These are phyloP conservation scores for Coniochaeta pulveracea DNA, from an alignment of 2,329 filamentous ascomycete species.

Conservation along the genomic window DNA sequence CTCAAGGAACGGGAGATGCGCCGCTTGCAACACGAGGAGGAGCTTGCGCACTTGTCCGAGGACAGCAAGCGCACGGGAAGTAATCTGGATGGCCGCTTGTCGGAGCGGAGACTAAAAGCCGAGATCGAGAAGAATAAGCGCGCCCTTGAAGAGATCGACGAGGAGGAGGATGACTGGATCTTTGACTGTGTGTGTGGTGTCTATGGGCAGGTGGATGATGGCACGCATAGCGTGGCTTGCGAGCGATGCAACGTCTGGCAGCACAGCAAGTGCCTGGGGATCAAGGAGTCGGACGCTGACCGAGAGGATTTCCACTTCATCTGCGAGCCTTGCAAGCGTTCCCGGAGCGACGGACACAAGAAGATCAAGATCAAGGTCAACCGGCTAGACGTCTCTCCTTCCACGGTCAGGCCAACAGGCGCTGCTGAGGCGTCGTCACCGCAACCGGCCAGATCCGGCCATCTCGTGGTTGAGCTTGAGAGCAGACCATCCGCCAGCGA, in stretches of 20 bases:
- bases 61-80: conserved; percentile 47
- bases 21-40: conserved; percentile 73
- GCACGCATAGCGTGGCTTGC: conserved; percentile 85
- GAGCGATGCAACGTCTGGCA: conserved; percentile 95
- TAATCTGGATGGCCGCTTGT: conserved; percentile 49
- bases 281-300: conserved; percentile 70
- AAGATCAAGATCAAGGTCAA: conserved; percentile 43
- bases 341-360: conserved; percentile 42
- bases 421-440: conserved; percentile 5
- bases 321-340: conserved; percentile 66
- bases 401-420: conserved; percentile 9
- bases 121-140: conserved; percentile 73
- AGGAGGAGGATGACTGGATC: conserved; percentile 72
- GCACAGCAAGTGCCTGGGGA: conserved; percentile 82
- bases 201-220: conserved; percentile 88
- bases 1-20: conserved; percentile 77
- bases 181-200: conserved; percentile 92
- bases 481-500: conserved; percentile 10
- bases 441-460: conserved; percentile 11
- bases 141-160: conserved; percentile 59
- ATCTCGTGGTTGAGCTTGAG: conserved; percentile 14
- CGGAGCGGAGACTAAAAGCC: conserved; percentile 68
- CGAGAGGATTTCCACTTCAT: conserved; percentile 79
- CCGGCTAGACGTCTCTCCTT: conserved; percentile 14
- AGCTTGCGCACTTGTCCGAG: conserved; percentile 68